A percentile compares a stretch with the other conserved stretches of the same genome.
Conservation (phyloP, 495 filamentous ascomycete genomes). For the Talaromyces proteolyticus region DNA sequence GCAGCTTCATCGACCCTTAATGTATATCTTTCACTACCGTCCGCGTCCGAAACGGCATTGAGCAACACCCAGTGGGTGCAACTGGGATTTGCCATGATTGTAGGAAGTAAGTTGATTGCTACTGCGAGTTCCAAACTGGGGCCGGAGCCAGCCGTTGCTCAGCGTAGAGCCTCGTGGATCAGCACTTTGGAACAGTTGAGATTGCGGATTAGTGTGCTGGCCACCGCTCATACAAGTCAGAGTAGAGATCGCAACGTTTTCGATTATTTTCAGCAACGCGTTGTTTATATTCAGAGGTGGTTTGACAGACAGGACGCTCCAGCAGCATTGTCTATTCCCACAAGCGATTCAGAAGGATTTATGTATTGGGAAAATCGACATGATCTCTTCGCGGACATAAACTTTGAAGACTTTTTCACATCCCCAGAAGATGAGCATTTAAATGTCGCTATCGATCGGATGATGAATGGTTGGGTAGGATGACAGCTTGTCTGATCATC, state of each 20-base stretch:
- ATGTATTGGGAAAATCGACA: too few relatives aligned
- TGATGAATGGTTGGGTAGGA: not conserved
- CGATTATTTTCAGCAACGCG: slow-evolving; percentile 9
- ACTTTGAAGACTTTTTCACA: not conserved
- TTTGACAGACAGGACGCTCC: not conserved
- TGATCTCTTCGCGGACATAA: not conserved
- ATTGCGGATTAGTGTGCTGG: slow-evolving; percentile 10
- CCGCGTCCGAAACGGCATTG: slow-evolving; percentile 10
- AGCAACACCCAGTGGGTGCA: slow-evolving; percentile 22
- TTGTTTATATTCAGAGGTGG: slow-evolving; percentile 9
- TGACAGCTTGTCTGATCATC: not conserved
- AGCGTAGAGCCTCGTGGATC: slow-evolving; percentile 1
- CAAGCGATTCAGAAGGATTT: not conserved
- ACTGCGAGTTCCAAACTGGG: not conserved
- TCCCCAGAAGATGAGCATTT: not conserved
- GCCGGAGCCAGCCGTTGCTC: not conserved
- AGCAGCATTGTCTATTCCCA: not conserved
- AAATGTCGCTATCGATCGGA: not conserved
- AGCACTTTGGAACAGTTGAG: slow-evolving; percentile 9
- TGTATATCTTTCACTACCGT: slow-evolving; percentile 13
- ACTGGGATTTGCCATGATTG: slow-evolving; percentile 16
- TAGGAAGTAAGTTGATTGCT: slow-evolving; percentile 10
- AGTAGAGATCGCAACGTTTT: slow-evolving; percentile 15
- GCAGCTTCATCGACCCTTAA: slow-evolving; percentile 10
- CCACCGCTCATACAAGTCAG: slow-evolving; percentile 9